phyloP scores from a whole-genome alignment of 345 rosid genomes.

The Chamaenerion angustifolium region DNA sequence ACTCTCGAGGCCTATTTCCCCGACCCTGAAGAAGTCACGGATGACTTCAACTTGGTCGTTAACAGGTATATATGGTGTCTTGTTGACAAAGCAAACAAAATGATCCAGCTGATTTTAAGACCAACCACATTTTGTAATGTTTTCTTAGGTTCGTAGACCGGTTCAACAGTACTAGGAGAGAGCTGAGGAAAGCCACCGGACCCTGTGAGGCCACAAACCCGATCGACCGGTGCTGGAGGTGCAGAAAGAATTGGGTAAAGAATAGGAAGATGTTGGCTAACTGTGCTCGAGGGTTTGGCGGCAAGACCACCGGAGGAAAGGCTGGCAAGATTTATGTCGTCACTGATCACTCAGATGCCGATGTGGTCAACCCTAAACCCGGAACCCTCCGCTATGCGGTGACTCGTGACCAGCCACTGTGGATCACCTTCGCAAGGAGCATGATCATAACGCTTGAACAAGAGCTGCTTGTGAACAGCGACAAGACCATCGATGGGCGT shows the following conservation, averaged over 20 bases:
- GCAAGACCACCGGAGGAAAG: conserved; percentile 44
- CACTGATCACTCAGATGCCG: conserved; percentile 39
- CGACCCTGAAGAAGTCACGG: conserved; percentile 14
- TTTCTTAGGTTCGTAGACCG: conserved; percentile 2
- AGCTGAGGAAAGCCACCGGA: not conserved
- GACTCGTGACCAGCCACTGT: conserved; percentile 24
- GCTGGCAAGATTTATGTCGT: conserved; percentile 41
- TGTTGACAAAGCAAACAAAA: no score
- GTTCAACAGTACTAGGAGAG: conserved; percentile 15
- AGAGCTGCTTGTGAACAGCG: conserved; percentile 39
- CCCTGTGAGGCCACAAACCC: conserved; percentile 23
- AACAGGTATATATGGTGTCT: conserved; percentile 7
- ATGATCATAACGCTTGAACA: conserved; percentile 47
- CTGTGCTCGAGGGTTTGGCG: conserved; percentile 40
- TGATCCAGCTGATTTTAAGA: no score
- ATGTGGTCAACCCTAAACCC: conserved; percentile 34
- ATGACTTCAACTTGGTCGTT: conserved; percentile 11
- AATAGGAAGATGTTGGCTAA: conserved; percentile 7
- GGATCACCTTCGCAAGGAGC: conserved; percentile 35
- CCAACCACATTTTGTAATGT: no score
- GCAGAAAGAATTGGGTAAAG: conserved; percentile 18
- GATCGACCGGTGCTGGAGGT: conserved; percentile 32
- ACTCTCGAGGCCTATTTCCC: conserved; percentile 18
- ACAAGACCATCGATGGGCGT: conserved; percentile 67
- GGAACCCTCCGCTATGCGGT: conserved; percentile 42